Evolutionary conservation across 164 flowering plant genomes (phyloP), one percentile per base, ranked within the genome.

Genomic region (Nymphaea thermarum): DNA sequence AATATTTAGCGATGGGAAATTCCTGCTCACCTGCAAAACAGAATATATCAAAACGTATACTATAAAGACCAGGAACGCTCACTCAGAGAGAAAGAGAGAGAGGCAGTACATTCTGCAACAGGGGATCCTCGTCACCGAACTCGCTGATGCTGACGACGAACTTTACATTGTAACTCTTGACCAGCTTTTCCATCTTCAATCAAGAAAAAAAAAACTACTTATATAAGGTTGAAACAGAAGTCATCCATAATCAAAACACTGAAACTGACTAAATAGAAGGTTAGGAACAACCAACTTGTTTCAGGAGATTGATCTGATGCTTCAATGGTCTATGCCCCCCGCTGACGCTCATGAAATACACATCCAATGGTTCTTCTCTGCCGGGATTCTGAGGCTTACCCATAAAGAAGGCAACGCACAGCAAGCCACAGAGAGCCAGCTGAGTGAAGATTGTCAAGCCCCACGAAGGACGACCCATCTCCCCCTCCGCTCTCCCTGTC

Each of bases 101-200:
- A 66, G 67, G 63, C 66, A 83, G 82, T 81, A 86, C 89, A 85
- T 86, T 84, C 60, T 70, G 84, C 68, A 65, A 66, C 60, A 89
- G 82, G 18, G 87, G 89, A 75, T 87, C 89, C 68, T 79, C 79
- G 42, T 83, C 82, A 53, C 90, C 95, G 70, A 82, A 79, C 66
- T 86, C 87, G 69, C 85, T 82, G 66, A 80, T 78, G 76, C 77
- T 78, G 57, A 89, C 70, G n/a, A 89, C 85, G 73, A 87, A 83
- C 72, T 62, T 71, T 55, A 81, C 85, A 41, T 82, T 71, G 73
- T 71, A 84, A 18, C 43, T 44, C 74, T 71, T 81, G 10, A 77
- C 84, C 47, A 82, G 84, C 62, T 77, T 76, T 64, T 75, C 85
- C 88, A 87, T 83, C 90, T 89, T 73, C 83, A 81, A 62, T 63